Percentiles rank a stretch among this genome's conserved stretches.
Conservation (phyloP, 306 rosid genomes). For the Quercus alba region DNA sequence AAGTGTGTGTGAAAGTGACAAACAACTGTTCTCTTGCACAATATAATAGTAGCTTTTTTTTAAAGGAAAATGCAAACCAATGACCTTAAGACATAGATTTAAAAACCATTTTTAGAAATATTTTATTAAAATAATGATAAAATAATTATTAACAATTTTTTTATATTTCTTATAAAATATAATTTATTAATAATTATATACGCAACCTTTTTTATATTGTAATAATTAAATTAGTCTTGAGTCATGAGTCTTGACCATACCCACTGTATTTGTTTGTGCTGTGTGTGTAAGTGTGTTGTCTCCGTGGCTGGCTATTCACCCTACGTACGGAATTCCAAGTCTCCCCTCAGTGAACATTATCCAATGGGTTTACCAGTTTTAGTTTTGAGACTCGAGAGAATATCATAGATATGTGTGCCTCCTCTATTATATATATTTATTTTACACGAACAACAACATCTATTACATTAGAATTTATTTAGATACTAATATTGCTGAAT, state of each 20-base stretch:
- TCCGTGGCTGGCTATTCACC: background rate
- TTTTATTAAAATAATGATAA: too few species aligned
- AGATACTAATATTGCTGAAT: background rate
- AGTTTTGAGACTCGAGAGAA: background rate
- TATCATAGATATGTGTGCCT: background rate
- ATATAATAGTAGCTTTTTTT: too few species aligned
- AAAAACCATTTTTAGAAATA: fast-evolving
- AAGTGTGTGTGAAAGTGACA: too few species aligned
- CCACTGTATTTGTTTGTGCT: slow-evolving; percentile 2
- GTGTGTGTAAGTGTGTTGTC: too few species aligned
- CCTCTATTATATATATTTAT: background rate
- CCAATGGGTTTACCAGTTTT: background rate
- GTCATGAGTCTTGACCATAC: too few species aligned
- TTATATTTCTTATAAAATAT: too few species aligned
- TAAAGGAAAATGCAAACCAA: too few species aligned
- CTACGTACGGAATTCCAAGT: background rate
- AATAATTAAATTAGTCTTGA: too few species aligned
- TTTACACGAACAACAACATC: background rate
- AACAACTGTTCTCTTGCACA: fast-evolving
- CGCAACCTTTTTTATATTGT: too few species aligned
- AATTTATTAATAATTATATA: too few species aligned
- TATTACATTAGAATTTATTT: background rate
- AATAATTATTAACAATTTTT: too few species aligned
- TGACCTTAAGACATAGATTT: fast-evolving
- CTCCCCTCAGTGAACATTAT: background rate